phyloP scores from a whole-genome alignment of 164 flowering plant genomes.

The Hamamelis virginiana region DNA sequence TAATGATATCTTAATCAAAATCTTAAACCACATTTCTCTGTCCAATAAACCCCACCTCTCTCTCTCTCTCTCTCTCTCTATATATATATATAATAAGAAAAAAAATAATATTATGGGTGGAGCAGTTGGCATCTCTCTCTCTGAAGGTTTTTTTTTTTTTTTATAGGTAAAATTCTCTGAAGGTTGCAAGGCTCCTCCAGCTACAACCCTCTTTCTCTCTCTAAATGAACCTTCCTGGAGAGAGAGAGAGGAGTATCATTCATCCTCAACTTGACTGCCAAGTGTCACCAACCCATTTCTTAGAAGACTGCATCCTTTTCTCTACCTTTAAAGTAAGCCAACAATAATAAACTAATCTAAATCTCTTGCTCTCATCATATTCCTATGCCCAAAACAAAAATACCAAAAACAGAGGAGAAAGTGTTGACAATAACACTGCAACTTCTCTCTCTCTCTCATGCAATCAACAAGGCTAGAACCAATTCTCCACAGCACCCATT shows the following conservation, averaged over 20 bases:
- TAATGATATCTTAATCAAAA: background rate
- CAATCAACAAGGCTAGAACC: constrained; percentile 3
- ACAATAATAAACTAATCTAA: background rate
- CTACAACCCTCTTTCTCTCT: background rate
- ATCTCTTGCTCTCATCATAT: background rate
- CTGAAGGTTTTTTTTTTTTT: too few relatives aligned
- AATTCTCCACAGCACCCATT: background rate
- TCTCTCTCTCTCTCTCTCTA: background rate
- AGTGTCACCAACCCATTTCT: constrained; percentile 27
- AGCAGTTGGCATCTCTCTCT: constrained; percentile 18
- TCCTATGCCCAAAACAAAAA: constrained; percentile 3
- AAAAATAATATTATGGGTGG: background rate
- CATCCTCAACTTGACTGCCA: constrained; percentile 17
- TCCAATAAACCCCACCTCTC: background rate
- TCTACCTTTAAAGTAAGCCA: background rate
- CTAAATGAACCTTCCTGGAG: constrained; percentile 8
- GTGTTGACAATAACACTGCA: constrained; percentile 1
- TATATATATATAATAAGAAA: too few relatives aligned
- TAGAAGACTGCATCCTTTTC: constrained; percentile 11
- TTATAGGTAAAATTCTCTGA: too few relatives aligned
- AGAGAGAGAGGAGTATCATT: background rate
- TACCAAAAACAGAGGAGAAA: background rate
- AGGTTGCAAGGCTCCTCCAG: background rate
- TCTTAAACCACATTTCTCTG: background rate
- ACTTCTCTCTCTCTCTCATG: constrained; percentile 13